Evolutionary conservation across 2,329 filamentous ascomycete genomes (phyloP), one percentile per base, ranked within the genome.

Genomic region (Talaromyces sp.): DNA sequence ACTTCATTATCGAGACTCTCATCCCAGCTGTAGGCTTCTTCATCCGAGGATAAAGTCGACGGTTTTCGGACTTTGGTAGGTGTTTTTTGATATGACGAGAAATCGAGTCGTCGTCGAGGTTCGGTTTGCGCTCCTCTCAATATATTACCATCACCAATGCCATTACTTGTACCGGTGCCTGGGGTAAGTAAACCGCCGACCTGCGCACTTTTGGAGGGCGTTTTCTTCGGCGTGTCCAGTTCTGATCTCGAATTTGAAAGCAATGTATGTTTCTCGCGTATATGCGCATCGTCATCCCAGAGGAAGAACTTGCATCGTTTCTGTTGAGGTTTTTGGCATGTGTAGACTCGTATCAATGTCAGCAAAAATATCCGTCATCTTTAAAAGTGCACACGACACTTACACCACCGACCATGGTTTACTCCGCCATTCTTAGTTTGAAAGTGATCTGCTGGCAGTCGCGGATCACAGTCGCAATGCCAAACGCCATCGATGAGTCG

Each of bases 231-330:
- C 8, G 67, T 61, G 15, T 69, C 65, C 3, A 78, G 74, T 69
- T 86, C 84, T 2, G 79, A 81, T 61, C 78, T 75, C 27, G 82
- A 81, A 68, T 84, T 85, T 67, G 76, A 80, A 67, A 84, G 71
- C 6, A 86, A 74, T 25, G 80, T 80, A 11, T 74, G 74, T 66
- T 82, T 80, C 72, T 86, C 84, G 22, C 86, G 78, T n/a, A 76
- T 68, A 68, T 84, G 80, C 15, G 86, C 86, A 63, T 87, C 84
- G 62, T 84, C 81, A 15, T 83, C 80, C 86, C 86, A 89, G 0
- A 89, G 78, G 65, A 88, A 89, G 77, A 89, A 88, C 5, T 77
- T 79, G 71, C 87, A 89, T 47, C 80, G 77, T 54, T 81, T 75
- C 2, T 75, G 70, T 61, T 80, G 75, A 39, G 77, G 75, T 69